Conservation (phyloP, 805 yeast species). For the Barnettozyma californica region DNA sequence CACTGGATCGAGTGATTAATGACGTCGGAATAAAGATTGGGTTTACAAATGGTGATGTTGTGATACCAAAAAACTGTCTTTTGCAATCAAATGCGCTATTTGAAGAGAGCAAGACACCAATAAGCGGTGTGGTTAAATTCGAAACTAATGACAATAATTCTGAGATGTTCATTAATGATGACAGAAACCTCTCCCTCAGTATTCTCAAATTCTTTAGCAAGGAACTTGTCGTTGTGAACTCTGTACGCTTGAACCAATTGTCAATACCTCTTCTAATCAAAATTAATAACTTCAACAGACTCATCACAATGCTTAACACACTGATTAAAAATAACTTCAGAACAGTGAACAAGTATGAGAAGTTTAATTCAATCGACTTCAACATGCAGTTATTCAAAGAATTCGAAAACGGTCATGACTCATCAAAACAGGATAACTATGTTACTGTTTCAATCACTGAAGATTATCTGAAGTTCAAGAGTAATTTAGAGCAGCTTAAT, state of each 20-base stretch:
- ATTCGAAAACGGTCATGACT: constrained; percentile 3
- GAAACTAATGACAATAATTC: constrained; percentile 7
- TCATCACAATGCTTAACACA: not conserved
- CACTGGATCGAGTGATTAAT: not conserved
- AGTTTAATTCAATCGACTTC: constrained; percentile 7
- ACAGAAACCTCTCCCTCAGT: constrained; percentile 1
- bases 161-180: constrained; percentile 1
- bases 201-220: constrained; percentile 6
- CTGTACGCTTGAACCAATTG: not conserved
- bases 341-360: constrained; percentile 4
- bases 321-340: not conserved
- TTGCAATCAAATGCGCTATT: not conserved
- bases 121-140: not conserved
- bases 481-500: constrained; percentile 4
- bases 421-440: constrained; percentile 2
- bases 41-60: not conserved
- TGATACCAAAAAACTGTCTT: constrained; percentile 3
- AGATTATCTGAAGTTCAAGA: constrained; percentile 4
- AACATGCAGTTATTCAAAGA: constrained; percentile 7
- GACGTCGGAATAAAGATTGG: constrained; percentile 8
- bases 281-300: constrained; percentile 1
- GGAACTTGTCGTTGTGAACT: not conserved
- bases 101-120: not conserved
- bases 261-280: not conserved
- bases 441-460: constrained; percentile 7